phyloP scores from a whole-genome alignment of 495 filamentous ascomycete genomes.

The Penicillium nucicola region DNA sequence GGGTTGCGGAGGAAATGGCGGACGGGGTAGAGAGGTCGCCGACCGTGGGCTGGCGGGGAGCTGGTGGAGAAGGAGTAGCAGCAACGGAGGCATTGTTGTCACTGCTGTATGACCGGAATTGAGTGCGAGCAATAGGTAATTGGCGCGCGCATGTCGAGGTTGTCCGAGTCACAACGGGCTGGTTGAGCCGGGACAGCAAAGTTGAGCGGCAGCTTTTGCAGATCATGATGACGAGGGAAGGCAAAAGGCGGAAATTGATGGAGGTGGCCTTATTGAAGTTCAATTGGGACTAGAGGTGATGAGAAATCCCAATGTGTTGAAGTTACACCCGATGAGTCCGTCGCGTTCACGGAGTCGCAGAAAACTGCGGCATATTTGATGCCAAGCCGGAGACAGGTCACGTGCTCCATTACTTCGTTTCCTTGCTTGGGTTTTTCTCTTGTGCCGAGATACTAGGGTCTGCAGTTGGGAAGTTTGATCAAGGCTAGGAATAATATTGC shows the following conservation, averaged over 20 bases:
- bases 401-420: slow-evolving; percentile 13
- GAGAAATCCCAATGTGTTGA: neutral
- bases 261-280: neutral
- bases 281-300: too few species aligned
- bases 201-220: slow-evolving; percentile 47
- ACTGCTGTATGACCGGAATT: slow-evolving; percentile 38
- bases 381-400: slow-evolving; percentile 41
- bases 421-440: neutral
- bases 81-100: slow-evolving; percentile 39
- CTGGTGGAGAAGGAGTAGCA: slow-evolving; percentile 49
- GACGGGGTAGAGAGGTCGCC: slow-evolving; percentile 38
- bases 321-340: slow-evolving; percentile 1
- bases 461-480: too few species aligned
- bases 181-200: slow-evolving; percentile 38
- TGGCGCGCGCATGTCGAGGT: slow-evolving; percentile 29
- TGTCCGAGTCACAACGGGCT: slow-evolving; percentile 27
- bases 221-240: slow-evolving; percentile 34
- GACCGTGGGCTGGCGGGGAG: slow-evolving; percentile 44
- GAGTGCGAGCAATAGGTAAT: slow-evolving; percentile 30
- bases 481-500: too few species aligned
- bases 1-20: slow-evolving; percentile 41
- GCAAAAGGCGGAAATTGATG: neutral
- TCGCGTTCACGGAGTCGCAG: slow-evolving; percentile 20
- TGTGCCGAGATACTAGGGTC: too few species aligned
- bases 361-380: slow-evolving; percentile 45